phyloP scores from a whole-genome alignment of 768 basidiomycete species.

The Aureoboletus auriporus region DNA sequence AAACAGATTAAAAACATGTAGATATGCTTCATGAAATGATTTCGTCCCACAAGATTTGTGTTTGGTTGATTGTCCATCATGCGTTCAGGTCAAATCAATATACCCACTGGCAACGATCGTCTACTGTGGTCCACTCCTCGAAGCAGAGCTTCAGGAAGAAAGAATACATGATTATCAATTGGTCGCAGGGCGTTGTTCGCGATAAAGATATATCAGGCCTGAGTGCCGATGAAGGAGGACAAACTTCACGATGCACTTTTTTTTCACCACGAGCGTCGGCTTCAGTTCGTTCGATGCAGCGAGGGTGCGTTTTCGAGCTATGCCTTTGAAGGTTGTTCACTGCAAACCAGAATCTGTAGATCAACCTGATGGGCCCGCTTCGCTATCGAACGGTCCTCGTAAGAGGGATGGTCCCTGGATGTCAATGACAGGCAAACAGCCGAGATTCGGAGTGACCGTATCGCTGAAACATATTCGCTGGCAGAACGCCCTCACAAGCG shows the following conservation, averaged over 20 bases:
- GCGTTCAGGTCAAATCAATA: not conserved
- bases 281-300: not conserved
- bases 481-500: no score
- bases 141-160: not conserved
- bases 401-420: no score
- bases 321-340: not conserved
- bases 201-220: not conserved
- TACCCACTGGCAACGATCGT: not conserved
- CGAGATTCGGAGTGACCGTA: no score
- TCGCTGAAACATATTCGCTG: no score
- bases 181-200: not conserved
- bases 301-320: not conserved
- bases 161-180: not conserved
- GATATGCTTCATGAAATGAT: not conserved
- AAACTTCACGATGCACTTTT: not conserved
- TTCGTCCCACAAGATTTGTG: not conserved
- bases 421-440: no score
- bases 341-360: not conserved
- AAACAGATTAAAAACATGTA: not conserved
- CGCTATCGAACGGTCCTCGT: no score
- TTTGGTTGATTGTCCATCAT: not conserved
- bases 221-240: not conserved
- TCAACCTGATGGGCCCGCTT: no score
- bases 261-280: not conserved
- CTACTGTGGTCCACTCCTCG: conserved; percentile 1